Evolutionary conservation across 331 rosid species (phyloP), one percentile per base, ranked within the genome.

Genomic region (Ulmus americana): DNA sequence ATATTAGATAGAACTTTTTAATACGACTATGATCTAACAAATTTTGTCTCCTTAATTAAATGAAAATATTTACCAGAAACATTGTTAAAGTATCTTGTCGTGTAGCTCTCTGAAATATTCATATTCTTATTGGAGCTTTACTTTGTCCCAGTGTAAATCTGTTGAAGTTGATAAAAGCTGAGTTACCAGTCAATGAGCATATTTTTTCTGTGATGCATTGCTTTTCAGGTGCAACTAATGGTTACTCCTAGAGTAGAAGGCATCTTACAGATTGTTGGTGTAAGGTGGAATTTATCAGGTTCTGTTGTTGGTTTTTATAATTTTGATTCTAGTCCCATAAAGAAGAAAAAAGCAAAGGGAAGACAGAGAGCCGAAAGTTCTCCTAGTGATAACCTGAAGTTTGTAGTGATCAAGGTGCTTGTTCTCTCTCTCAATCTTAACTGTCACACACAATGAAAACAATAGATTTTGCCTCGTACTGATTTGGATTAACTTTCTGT

Each of bases 241-340:
- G 95, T 90, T 51, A 87, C 88, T 71, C 99, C 99, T 20, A 78
- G 63, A 68, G 73, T 74, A 44, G 97, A 87, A 55, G 97, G 99
- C 55, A 67, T 82, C 51, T 86, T 94, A 74, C 86, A 81, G 76
- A 82, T 94, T 79, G 76, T 81, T 70, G 99, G 99, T 64, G 85
- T 87, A 51, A 76, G 83, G 77, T 94, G 99, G 99, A 94, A 84
- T 63, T 77, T 94, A 71, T 87, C 95, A 4, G 91, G 85, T 63
- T 64, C 77, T 45, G 85, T 94, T 72, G 75, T 84, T 59, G 99
- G 99, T 61, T 82, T 85, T 76, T 84, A 84, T 67, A 80, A 85
- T 64, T 90, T 94, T 79, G 90, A 87, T 74, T 73, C 79, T 60
- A 68, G 68, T 66, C 71, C 73, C 47, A 64, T 76, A 20, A 90